Evolutionary conservation across 345 rosid species (phyloP).

Genomic region (Acer saccharum): DNA sequence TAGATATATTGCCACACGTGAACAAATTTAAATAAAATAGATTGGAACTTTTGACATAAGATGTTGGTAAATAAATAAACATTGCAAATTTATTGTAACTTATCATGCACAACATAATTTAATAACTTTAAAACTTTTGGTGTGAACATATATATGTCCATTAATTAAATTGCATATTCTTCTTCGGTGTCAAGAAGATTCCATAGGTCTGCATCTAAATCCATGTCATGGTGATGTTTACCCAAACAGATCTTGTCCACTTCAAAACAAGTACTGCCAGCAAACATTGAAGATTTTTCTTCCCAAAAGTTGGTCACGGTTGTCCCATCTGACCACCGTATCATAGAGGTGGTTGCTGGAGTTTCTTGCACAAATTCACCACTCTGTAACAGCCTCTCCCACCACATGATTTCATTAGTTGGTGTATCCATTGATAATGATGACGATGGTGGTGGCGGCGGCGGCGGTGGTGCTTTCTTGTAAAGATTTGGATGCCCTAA

Average conservation of each 20-base stretch:
- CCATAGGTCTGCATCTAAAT: neutral
- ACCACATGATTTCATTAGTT: neutral
- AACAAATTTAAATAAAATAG: no score
- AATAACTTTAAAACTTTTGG: no score
- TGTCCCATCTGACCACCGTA: neutral
- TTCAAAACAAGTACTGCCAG: no score
- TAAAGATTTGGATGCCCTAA: slow-evolving; percentile 6
- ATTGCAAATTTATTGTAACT: no score
- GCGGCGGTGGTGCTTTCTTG: slow-evolving; percentile 23
- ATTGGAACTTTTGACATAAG: neutral
- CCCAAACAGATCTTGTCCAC: no score
- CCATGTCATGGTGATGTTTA: no score
- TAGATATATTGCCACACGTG: no score
- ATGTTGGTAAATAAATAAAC: no score
- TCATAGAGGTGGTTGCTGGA: neutral
- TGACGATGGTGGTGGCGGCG: neutral
- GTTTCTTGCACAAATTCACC: neutral
- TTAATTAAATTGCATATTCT: neutral
- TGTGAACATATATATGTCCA: no score
- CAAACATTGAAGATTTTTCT: neutral
- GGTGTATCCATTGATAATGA: neutral
- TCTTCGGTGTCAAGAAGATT: neutral
- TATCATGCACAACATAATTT: no score
- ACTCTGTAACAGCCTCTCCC: slow-evolving; percentile 2
- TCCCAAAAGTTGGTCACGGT: neutral